Base-by-base conservation (phyloP, 805 yeast genomes). In the Yueomyces sp. region DNA sequence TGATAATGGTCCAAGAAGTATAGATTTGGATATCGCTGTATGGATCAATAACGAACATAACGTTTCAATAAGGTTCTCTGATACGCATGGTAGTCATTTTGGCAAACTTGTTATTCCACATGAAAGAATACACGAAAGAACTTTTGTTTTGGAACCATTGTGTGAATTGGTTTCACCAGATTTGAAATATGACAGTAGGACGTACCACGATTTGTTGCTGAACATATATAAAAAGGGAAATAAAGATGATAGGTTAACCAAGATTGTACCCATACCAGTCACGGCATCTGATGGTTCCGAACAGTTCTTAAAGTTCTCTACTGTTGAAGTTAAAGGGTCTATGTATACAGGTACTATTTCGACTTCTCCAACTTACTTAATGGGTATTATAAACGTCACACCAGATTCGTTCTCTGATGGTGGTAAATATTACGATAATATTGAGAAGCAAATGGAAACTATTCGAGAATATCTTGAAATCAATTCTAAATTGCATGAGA, bases 381-480 rank as follows among this genome's bases (percentile, higher is more conserved):
- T 92, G 98, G 92, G 86, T 1, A 80, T 92, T 40, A 62, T 92
- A 49, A 92, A 92, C 54, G 72, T 82, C 26, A 92, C 98, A 0
- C 95, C 96, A 0, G 96, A 92, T 61, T 87, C 96, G 2, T 92
- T 92, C 58, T 84, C 95, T 39, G 98, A 92, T 61, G 97, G 95
- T 2, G 86, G 92, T 1, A 55, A 56, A 19, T 56, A 57, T 26
- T 37, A 41, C 26, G 47, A 41, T 37, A 55, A 66, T 5, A 36
- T 69, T 0, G 70, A 63, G 0, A 60, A 62, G 8, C 68, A 78
- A 2, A 55, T 80, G 29, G 54, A 52, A 0, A 63, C 66, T 28
- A 82, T 81, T 0, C 57, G 62, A 37, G 49, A 61, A 36, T 70
- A 84, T 70, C 70, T 76, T 4, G 52, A 59, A 0, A 64, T 71